phyloP scores from a whole-genome alignment of 2,329 filamentous ascomycete genomes.

The Cadophora luteo-olivacea region DNA sequence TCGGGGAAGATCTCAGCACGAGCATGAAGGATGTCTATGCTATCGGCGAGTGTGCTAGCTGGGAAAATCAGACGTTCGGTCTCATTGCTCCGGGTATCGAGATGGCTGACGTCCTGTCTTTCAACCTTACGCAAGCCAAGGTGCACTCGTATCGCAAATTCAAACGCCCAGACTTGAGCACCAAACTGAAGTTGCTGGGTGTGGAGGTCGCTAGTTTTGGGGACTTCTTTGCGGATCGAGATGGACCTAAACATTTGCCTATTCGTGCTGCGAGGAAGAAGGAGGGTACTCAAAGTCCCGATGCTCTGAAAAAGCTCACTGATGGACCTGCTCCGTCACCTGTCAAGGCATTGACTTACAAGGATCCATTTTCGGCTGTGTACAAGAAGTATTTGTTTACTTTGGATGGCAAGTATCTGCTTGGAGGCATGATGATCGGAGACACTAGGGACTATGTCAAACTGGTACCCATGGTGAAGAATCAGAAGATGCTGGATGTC shows the following conservation, averaged over 20 bases:
- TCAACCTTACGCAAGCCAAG: slow-evolving; percentile 86
- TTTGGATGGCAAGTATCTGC: slow-evolving; percentile 83
- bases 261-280: slow-evolving; percentile 57
- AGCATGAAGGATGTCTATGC: slow-evolving; percentile 79
- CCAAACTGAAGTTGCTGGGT: slow-evolving; percentile 87
- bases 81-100: slow-evolving; percentile 90
- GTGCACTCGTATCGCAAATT: slow-evolving; percentile 73
- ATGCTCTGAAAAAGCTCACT: slow-evolving; percentile 56
- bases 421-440: slow-evolving; percentile 98
- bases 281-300: slow-evolving; percentile 42
- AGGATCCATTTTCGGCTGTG: slow-evolving; percentile 84
- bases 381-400: slow-evolving; percentile 97
- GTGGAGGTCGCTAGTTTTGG: slow-evolving; percentile 94
- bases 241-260: slow-evolving; percentile 80
- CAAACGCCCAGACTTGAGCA: slow-evolving; percentile 86
- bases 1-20: slow-evolving; percentile 66
- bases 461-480: slow-evolving; percentile 85
- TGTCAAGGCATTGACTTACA: slow-evolving; percentile 87
- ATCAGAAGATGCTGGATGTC: slow-evolving; percentile 78
- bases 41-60: slow-evolving; percentile 90
- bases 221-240: slow-evolving; percentile 89
- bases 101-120: slow-evolving; percentile 90
- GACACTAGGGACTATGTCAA: slow-evolving; percentile 92
- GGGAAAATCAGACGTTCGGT: slow-evolving; percentile 85
- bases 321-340: slow-evolving; percentile 61